A percentile compares a stretch with the other conserved stretches of the same genome.
Evolutionary conservation across 495 filamentous ascomycete genomes (phyloP).

Genomic region (Tuber melanosporum): DNA sequence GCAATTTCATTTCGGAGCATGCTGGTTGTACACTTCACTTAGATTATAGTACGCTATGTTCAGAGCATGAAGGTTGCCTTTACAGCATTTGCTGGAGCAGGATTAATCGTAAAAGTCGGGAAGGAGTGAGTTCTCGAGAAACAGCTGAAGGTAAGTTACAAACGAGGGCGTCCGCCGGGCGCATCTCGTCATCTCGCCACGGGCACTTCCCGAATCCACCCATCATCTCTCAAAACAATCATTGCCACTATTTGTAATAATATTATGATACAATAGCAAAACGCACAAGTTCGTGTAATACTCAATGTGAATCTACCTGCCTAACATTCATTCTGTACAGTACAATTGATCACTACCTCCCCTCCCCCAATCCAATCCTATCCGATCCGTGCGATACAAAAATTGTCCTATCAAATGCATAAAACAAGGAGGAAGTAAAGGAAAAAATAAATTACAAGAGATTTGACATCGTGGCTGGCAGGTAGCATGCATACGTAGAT

Average conservation of each 20-base stretch:
- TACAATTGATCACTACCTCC: neutral
- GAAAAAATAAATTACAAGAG: slow-evolving; percentile 6
- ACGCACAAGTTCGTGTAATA: neutral
- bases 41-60: neutral
- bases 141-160: neutral
- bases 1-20: too few species aligned
- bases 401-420: neutral
- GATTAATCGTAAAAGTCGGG: neutral
- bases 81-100: neutral
- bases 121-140: neutral
- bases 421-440: neutral
- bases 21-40: too few species aligned
- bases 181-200: neutral
- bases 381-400: neutral
- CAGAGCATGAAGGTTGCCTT: neutral
- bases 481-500: slow-evolving; percentile 3
- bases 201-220: neutral
- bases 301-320: neutral
- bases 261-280: neutral
- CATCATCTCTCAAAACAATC: neutral
- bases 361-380: neutral
- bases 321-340: neutral
- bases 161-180: neutral
- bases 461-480: slow-evolving; percentile 25
- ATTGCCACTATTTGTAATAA: neutral